phyloP scores from a whole-genome alignment of 257 asterid species.

The Penstemon davidsonii region DNA sequence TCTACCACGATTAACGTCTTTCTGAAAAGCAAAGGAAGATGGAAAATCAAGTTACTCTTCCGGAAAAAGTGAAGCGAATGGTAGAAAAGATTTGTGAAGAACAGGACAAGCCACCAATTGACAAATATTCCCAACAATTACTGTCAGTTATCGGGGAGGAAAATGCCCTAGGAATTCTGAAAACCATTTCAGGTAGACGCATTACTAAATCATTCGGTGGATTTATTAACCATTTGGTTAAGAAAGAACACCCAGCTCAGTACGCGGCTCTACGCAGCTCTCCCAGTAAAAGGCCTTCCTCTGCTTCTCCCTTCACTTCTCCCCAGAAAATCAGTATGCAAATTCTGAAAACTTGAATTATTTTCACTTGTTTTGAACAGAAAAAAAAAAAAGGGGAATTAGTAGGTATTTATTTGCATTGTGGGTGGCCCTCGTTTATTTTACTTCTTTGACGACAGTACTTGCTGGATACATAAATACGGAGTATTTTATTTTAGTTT shows the following conservation, averaged over 20 bases:
- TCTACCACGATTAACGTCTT: no score
- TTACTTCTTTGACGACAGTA: neutral
- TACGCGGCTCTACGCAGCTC: neutral
- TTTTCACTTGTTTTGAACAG: neutral
- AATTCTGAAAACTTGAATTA: neutral
- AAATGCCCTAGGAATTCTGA: slow-evolving; percentile 29
- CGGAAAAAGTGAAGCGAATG: slow-evolving; percentile 34
- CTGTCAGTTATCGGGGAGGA: slow-evolving; percentile 41
- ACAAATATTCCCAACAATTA: slow-evolving; percentile 24
- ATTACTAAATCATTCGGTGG: slow-evolving; percentile 26
- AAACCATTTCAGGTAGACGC: neutral
- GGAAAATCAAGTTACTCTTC: slow-evolving; percentile 23
- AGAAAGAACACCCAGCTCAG: slow-evolving; percentile 7
- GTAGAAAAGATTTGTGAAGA: slow-evolving; percentile 29
- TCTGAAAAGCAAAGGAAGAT: no score
- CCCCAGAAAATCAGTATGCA: slow-evolving; percentile 19
- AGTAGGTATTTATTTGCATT: no score
- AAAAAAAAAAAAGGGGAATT: no score
- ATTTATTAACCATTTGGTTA: slow-evolving; percentile 27
- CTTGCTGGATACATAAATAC: neutral
- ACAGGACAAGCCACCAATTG: slow-evolving; percentile 26
- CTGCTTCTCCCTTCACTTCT: slow-evolving; percentile 24
- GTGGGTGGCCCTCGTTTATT: no score
- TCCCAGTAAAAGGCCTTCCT: slow-evolving; percentile 13
- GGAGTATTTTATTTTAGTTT: neutral